Evolutionary conservation across 495 filamentous ascomycete genomes (phyloP).

Genomic region (Zalerion maritima): DNA sequence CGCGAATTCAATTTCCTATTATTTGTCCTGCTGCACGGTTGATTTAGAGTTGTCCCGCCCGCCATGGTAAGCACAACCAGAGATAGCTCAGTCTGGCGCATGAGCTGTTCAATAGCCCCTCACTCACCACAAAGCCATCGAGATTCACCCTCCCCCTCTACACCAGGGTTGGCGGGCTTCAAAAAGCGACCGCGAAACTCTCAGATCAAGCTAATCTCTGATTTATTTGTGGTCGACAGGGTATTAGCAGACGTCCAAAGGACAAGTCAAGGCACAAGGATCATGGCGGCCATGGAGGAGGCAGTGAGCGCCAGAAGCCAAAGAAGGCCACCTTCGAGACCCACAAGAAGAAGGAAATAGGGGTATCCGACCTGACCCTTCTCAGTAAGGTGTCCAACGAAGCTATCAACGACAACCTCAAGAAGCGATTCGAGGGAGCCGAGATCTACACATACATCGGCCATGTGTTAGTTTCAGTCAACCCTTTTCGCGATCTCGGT

Average conservation of each 20-base stretch:
- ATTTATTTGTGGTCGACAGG: slow-evolving; percentile 27
- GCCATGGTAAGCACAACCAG: no score
- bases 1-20: no score
- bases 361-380: slow-evolving; percentile 92
- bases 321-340: slow-evolving; percentile 94
- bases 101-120: no score
- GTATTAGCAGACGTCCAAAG: slow-evolving; percentile 41
- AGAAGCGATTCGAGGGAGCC: slow-evolving; percentile 86
- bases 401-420: slow-evolving; percentile 97
- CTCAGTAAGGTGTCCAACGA: slow-evolving; percentile 98
- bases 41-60: background rate
- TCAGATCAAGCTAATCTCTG: slow-evolving; percentile 2
- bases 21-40: no score
- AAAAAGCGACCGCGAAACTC: slow-evolving; percentile 5
- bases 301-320: slow-evolving; percentile 51
- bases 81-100: no score
- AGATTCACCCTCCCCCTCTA: background rate
- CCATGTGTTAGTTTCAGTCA: slow-evolving; percentile 98
- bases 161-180: background rate
- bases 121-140: no score
- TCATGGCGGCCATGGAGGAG: slow-evolving; percentile 38
- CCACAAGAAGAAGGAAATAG: slow-evolving; percentile 97
- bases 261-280: slow-evolving; percentile 51
- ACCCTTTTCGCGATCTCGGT: slow-evolving; percentile 94
- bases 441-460: slow-evolving; percentile 99